A percentile compares a stretch with the other conserved stretches of the same genome.
Evolutionary conservation across 2,329 filamentous ascomycete species (phyloP).

Genomic region (Fusarium brevicatenulatum): DNA sequence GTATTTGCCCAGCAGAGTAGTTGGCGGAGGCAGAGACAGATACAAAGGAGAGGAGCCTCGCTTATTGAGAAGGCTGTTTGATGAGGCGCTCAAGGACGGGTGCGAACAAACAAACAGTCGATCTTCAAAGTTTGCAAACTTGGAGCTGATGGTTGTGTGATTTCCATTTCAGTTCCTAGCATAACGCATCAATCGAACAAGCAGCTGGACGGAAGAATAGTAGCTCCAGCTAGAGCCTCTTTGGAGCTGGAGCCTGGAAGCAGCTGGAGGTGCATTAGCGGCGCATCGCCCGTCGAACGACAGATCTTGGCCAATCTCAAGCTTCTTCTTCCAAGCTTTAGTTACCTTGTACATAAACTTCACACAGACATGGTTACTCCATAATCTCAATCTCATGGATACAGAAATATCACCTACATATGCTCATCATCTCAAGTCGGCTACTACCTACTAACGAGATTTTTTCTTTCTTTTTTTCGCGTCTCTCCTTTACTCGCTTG

Average conservation of each 20-base stretch:
- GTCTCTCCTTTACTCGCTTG: slow-evolving; percentile 25
- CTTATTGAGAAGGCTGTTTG: slow-evolving; percentile 2
- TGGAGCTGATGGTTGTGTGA: neutral
- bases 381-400: slow-evolving; percentile 9
- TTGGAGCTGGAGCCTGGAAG: neutral
- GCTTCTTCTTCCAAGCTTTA: slow-evolving; percentile 1
- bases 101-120: neutral
- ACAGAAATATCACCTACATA: slow-evolving; percentile 26
- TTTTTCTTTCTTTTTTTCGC: slow-evolving; percentile 22
- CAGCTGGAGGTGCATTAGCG: slow-evolving; percentile 26
- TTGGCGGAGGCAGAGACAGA: neutral
- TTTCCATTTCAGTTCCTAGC: neutral
- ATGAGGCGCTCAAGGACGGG: neutral
- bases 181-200: slow-evolving; percentile 12
- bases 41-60: slow-evolving; percentile 9
- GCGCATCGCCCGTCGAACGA: slow-evolving; percentile 17
- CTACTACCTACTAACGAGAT: slow-evolving; percentile 24
- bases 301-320: slow-evolving; percentile 3
- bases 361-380: slow-evolving; percentile 8
- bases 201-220: slow-evolving; percentile 37
- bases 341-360: neutral
- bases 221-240: slow-evolving; percentile 37
- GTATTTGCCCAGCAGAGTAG: slow-evolving; percentile 1
- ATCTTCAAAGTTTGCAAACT: slow-evolving; percentile 5
- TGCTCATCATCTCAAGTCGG: slow-evolving; percentile 18